These are phyloP conservation scores for Nothopassalora personata DNA, from an alignment of 2,329 filamentous ascomycete genomes.

Conservation along the genomic window DNA sequence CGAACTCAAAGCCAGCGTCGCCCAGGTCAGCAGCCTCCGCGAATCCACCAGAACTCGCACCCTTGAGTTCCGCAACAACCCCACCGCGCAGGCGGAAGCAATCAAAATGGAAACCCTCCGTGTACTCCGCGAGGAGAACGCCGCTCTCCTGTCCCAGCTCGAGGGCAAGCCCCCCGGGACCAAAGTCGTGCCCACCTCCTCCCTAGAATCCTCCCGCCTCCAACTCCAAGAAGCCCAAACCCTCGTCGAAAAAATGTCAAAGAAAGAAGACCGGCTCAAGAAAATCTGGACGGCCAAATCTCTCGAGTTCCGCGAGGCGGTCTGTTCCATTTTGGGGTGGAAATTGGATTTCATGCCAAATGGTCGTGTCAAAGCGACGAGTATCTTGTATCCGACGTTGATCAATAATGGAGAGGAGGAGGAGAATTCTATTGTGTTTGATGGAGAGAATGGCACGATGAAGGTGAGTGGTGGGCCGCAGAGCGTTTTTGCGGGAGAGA, in stretches of 20 bases:
- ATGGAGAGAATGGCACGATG: slow-evolving; percentile 93
- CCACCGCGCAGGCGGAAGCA: slow-evolving; percentile 77
- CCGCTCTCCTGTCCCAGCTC: slow-evolving; percentile 65
- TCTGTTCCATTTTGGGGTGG: slow-evolving; percentile 88
- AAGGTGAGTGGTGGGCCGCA: slow-evolving; percentile 89
- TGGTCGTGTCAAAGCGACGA: slow-evolving; percentile 87
- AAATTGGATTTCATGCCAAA: slow-evolving; percentile 96
- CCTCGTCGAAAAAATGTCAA: slow-evolving; percentile 62
- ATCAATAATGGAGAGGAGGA: slow-evolving; percentile 43
- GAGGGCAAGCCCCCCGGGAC: slow-evolving; percentile 41
- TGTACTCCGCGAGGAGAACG: slow-evolving; percentile 76
- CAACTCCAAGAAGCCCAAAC: slow-evolving; percentile 59
- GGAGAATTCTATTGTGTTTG: slow-evolving; percentile 67
- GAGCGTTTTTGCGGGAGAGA: slow-evolving; percentile 79
- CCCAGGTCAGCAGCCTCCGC: slow-evolving; percentile 65
- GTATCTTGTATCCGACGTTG: slow-evolving; percentile 64
- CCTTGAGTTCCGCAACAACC: slow-evolving; percentile 83
- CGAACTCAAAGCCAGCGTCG: slow-evolving; percentile 65
- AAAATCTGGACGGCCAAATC: slow-evolving; percentile 90
- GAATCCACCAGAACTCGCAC: slow-evolving; percentile 72
- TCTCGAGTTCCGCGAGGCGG: slow-evolving; percentile 90
- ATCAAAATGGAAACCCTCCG: slow-evolving; percentile 76
- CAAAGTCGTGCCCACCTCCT: slow-evolving; percentile 68
- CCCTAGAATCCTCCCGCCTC: slow-evolving; percentile 68
- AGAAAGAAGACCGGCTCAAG: slow-evolving; percentile 77